phyloP scores from a whole-genome alignment of 23 red algal species.

The Gracilariopsis chorda region DNA sequence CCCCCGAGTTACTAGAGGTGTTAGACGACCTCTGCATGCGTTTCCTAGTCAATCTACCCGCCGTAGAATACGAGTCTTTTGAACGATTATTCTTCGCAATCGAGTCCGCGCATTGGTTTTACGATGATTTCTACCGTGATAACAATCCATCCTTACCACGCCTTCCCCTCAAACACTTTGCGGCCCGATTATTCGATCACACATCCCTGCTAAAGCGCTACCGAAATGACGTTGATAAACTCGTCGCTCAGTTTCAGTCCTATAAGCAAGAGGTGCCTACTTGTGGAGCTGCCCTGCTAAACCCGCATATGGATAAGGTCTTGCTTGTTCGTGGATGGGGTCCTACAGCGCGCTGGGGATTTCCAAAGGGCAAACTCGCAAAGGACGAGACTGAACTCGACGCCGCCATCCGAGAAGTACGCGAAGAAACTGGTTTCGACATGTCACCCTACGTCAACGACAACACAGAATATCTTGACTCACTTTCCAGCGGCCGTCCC shows the following conservation, averaged over 20 bases:
- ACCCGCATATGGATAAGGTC: constrained; percentile 78
- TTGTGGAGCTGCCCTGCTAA: constrained; percentile 76
- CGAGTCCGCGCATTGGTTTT: constrained; percentile 99
- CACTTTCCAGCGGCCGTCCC: constrained; percentile 21
- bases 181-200: constrained; percentile 71
- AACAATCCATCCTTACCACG: constrained; percentile 69
- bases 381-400: constrained; percentile 81
- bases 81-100: constrained; percentile 95
- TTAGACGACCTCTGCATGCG: constrained; percentile 93
- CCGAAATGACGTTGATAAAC: constrained; percentile 61
- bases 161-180: constrained; percentile 78
- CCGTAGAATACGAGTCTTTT: constrained; percentile 93
- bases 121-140: constrained; percentile 94
- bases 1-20: constrained; percentile 38
- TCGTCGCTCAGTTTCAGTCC: constrained; percentile 77
- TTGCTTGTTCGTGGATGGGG: constrained; percentile 81
- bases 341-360: constrained; percentile 75
- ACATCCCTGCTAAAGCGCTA: constrained; percentile 60
- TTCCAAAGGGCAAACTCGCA: constrained; percentile 97
- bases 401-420: constrained; percentile 77
- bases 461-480: constrained; percentile 38
- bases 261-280: constrained; percentile 97
- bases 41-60: constrained; percentile 86
- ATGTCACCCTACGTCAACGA: constrained; percentile 45
- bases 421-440: constrained; percentile 95